Evolutionary conservation across 2,329 filamentous ascomycete genomes (phyloP).

Genomic region (Aotearoamyces nothofagi): DNA sequence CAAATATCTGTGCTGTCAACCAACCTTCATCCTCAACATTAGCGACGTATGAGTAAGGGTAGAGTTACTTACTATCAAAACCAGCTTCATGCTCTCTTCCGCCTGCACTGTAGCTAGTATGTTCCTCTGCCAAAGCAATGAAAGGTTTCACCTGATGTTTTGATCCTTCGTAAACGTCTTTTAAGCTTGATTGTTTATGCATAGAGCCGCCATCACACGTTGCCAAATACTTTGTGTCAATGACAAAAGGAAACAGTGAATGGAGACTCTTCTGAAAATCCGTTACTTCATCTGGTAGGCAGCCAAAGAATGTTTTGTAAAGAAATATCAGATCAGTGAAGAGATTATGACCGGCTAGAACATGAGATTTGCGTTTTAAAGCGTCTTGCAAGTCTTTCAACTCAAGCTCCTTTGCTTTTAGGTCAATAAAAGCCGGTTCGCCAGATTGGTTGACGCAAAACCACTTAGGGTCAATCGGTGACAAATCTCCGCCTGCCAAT

Average conservation of each 20-base stretch:
- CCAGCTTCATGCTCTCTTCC: constrained; percentile 37
- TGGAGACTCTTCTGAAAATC: constrained; percentile 37
- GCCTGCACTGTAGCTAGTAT: constrained; percentile 13
- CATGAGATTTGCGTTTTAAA: constrained; percentile 16
- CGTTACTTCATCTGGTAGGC: constrained; percentile 34
- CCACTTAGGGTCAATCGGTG: constrained; percentile 17
- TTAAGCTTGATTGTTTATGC: constrained; percentile 28
- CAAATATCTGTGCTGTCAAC: constrained; percentile 27
- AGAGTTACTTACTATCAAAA: constrained; percentile 35
- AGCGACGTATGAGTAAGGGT: not conserved
- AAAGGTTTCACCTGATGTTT: constrained; percentile 24
- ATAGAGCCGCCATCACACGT: constrained; percentile 17
- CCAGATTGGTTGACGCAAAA: constrained; percentile 16
- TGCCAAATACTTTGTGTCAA: constrained; percentile 47
- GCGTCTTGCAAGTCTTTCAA: constrained; percentile 1
- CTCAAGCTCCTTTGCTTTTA: not conserved
- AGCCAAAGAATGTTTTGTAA: constrained; percentile 44
- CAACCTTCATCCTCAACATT: constrained; percentile 15
- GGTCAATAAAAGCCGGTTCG: not conserved
- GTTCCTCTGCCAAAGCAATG: constrained; percentile 22
- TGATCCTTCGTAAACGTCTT: constrained; percentile 30
- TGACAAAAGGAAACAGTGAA: constrained; percentile 28
- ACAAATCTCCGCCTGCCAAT: constrained; percentile 15
- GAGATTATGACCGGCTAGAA: constrained; percentile 49
- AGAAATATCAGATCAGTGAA: constrained; percentile 50